These are phyloP conservation scores for Prinsepia uniflora DNA, from an alignment of 306 rosid genomes.

Conservation along the genomic window DNA sequence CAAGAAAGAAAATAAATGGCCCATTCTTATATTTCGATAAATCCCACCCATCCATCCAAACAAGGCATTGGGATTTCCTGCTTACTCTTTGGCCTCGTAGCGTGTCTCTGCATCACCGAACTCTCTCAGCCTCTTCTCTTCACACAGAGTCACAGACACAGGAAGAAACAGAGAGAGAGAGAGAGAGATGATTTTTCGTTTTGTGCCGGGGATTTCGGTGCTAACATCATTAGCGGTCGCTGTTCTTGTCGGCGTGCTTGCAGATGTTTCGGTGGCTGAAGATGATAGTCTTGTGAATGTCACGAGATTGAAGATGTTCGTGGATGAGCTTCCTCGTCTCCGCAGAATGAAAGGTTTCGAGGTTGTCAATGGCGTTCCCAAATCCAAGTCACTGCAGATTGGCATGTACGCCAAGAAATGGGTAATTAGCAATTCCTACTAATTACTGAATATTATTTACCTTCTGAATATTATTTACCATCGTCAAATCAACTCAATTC, in stretches of 20 bases:
- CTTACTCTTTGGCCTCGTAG: too few relatives aligned
- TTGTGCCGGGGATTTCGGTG: not conserved
- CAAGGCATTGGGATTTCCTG: not conserved
- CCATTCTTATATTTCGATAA: not conserved
- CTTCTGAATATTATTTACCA: too few relatives aligned
- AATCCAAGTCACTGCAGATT: constrained; percentile 45
- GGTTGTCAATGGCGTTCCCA: constrained; percentile 38
- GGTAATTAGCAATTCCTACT: constrained; percentile 33
- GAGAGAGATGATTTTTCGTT: not conserved
- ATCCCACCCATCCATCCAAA: not conserved
- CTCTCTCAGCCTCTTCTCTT: not conserved
- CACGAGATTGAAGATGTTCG: constrained; percentile 53
- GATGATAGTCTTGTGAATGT: constrained; percentile 26
- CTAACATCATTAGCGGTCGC: not conserved
- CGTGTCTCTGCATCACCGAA: too few relatives aligned
- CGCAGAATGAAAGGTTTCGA: constrained; percentile 49
- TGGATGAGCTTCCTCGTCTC: constrained; percentile 62
- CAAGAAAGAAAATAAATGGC: too few relatives aligned
- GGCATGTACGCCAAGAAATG: constrained; percentile 79
- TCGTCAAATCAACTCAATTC: too few relatives aligned
- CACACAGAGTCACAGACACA: not conserved
- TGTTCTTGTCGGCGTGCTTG: not conserved
- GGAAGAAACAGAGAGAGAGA: not conserved
- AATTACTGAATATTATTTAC: too few relatives aligned
- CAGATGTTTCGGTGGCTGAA: constrained; percentile 26